Base-by-base conservation (phyloP, 805 yeast species). In the Zygoascus biomembranicola region DNA sequence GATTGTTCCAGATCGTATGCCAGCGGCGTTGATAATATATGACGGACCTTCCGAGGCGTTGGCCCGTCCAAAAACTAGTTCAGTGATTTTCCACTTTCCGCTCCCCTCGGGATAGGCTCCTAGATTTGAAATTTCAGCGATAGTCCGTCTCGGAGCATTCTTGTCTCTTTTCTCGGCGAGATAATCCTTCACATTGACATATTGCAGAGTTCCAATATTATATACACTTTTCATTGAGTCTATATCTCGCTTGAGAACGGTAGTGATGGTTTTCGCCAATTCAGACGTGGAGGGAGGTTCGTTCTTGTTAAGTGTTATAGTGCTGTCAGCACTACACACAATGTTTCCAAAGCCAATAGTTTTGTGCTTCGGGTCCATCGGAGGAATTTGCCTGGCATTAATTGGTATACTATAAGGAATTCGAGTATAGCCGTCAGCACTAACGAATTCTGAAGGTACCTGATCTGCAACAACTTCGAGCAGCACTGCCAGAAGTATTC, bases 71-170 rank as follows among this genome's bases (percentile, higher is more conserved):
- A 59, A 57, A 9, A 20, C 28, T 28, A 58, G 26, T 23, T 51
- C 45, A 9, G 50, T 32, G 45, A 58, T 37, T 16, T 28, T 37
- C 37, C 52, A 39, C 13, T 41, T 16, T 19, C 32, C 42, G 6
- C 23, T 23, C 5, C 28, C 32, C 5, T 16, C 49, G 23, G 26
- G 23, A 32, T 31, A 47, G 14, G 44, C 32, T 16, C 62, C 62
- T 31, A 59, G 55, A 35, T 58, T 58, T 8, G 62, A 59, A 4
- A 59, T 42, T 45, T 59, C 62, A 8, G 48, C 53, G 14, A 54
- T n/a, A 5, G 39, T 31, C 11, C 50, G 35, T 32, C 61, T 32
- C 4, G 51, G 11, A 8, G 11, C 26, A 11, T 45, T 14, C 28
- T 43, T 53, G 11, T 42, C 32, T n/a, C 45, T 43, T 16, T 46